phyloP scores from a whole-genome alignment of 1,284 basidiomycete species.

The Papiliotrema laurentii region DNA sequence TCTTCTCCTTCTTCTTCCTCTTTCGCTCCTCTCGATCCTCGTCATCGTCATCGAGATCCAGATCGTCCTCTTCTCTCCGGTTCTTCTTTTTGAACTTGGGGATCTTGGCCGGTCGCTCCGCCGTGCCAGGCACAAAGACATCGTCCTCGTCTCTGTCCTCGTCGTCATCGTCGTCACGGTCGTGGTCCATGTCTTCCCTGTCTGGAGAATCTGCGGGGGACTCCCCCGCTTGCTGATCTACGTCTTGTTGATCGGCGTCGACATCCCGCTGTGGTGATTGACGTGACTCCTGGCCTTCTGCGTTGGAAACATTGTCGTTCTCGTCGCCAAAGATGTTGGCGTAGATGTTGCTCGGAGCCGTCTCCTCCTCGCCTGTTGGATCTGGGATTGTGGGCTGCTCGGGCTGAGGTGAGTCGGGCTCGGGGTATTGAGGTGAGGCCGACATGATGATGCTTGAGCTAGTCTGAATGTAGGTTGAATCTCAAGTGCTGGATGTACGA shows the following conservation, averaged over 20 bases:
- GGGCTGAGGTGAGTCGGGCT: background rate
- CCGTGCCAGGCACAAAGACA: constrained; percentile 60
- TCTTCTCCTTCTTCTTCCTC: constrained; percentile 54
- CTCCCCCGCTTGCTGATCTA: background rate
- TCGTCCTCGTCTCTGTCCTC: constrained; percentile 56
- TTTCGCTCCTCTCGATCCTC: constrained; percentile 46
- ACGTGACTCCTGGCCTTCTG: too few species aligned
- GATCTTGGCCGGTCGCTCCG: constrained; percentile 34
- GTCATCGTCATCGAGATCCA: constrained; percentile 55
- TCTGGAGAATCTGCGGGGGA: background rate
- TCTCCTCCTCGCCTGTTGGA: background rate
- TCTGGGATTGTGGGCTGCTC: background rate
- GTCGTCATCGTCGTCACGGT: constrained; percentile 11
- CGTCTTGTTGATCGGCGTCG: constrained; percentile 62
- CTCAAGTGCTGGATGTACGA: background rate
- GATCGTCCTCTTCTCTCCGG: constrained; percentile 52
- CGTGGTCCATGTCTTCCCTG: background rate
- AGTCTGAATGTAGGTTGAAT: too few species aligned
- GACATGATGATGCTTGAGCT: background rate
- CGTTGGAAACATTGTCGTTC: background rate
- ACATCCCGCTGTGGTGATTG: too few species aligned
- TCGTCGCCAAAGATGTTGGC: constrained; percentile 1
- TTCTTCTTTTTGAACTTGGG: constrained; percentile 49
- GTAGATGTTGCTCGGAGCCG: too few species aligned
- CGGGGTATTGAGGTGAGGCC: background rate